phyloP scores from a whole-genome alignment of 306 rosid species.

The Lathyrus tuberosus region DNA sequence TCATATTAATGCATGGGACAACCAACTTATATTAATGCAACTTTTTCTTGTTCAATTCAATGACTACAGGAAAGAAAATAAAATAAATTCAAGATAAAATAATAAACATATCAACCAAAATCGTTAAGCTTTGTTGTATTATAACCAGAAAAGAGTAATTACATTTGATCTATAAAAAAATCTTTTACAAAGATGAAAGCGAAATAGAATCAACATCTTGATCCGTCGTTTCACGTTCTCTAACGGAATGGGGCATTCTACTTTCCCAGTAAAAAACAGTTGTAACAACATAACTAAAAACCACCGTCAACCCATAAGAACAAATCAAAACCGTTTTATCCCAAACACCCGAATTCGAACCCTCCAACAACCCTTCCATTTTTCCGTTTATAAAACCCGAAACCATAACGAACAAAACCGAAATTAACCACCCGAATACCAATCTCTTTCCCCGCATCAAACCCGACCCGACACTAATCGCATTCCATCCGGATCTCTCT shows the following conservation, averaged over 20 bases:
- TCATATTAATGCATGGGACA: no score
- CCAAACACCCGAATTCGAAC: conserved; percentile 38
- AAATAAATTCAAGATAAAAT: background rate
- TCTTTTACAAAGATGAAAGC: background rate
- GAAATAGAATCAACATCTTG: background rate
- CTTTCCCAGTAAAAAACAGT: conserved; percentile 74
- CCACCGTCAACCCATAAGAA: conserved; percentile 53
- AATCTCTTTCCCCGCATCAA: conserved; percentile 57
- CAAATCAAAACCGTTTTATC: conserved; percentile 48
- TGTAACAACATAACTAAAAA: conserved; percentile 59
- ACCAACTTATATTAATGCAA: no score
- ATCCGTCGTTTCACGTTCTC: background rate
- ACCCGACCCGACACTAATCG: conserved; percentile 55
- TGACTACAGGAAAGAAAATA: background rate
- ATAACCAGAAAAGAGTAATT: background rate
- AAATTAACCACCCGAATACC: conserved; percentile 56
- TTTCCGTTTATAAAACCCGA: conserved; percentile 49
- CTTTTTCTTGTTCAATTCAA: no score
- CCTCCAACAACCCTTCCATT: conserved; percentile 51
- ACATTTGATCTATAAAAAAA: background rate
- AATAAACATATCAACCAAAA: no score
- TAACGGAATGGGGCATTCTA: conserved; percentile 40
- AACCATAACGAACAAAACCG: conserved; percentile 49
- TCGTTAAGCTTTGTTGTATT: no score
- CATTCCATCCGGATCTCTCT: conserved; percentile 62